Conservation (phyloP, 139 green algal species). For the Choricystis sp. region DNA sequence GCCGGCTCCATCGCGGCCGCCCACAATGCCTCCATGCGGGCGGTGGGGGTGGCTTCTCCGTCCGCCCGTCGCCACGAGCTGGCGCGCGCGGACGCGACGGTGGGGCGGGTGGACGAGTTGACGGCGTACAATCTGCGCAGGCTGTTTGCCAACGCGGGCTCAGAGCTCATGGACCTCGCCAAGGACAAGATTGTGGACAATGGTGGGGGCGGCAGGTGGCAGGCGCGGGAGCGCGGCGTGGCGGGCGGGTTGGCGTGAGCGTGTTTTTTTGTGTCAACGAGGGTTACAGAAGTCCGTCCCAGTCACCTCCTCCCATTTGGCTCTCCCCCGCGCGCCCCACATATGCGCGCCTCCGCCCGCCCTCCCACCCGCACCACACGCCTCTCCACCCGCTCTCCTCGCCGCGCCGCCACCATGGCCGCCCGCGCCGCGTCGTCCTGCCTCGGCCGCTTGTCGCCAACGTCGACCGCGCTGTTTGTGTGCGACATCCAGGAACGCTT, state of each 20-base stretch:
- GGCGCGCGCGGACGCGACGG: slow-evolving; percentile 2
- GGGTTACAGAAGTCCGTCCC: background rate
- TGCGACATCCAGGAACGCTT: slow-evolving; percentile 71
- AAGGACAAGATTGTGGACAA: slow-evolving; percentile 1
- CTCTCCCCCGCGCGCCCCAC: background rate
- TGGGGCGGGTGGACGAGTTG: slow-evolving; percentile 2
- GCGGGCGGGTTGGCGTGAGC: too few species aligned
- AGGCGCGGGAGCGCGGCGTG: too few species aligned
- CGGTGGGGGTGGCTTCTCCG: slow-evolving; percentile 12
- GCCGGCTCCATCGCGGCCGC: slow-evolving; percentile 56
- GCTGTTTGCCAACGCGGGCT: slow-evolving; percentile 4
- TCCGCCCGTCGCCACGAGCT: background rate
- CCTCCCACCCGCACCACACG: background rate
- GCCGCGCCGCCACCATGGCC: background rate
- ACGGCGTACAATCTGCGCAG: slow-evolving; percentile 9
- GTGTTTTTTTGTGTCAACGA: background rate
- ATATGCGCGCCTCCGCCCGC: background rate
- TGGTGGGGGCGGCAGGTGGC: background rate
- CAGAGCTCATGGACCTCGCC: slow-evolving; percentile 8
- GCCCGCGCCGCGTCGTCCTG: background rate
- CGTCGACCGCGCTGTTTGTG: slow-evolving; percentile 36
- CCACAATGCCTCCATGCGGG: slow-evolving; percentile 84
- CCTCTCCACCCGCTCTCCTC: too few species aligned
- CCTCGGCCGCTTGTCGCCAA: slow-evolving; percentile 24
- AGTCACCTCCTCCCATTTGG: background rate